These are phyloP conservation scores for Chlamydomonas sp. DNA, from an alignment of 139 green algal species.

Conservation along the genomic window DNA sequence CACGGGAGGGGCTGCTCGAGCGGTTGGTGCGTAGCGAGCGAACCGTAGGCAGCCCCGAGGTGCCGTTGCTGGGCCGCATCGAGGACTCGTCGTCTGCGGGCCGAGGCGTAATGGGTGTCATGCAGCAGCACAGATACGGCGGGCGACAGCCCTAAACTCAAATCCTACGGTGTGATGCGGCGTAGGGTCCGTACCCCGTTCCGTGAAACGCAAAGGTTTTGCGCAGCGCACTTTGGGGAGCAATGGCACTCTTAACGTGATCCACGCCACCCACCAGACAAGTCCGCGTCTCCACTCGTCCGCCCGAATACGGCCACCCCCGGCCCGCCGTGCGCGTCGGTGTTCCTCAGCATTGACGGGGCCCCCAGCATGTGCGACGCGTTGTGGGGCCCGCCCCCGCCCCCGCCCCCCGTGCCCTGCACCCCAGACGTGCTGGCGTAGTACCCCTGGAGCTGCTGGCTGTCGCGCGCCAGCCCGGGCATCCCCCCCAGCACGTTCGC, in stretches of 20 bases:
- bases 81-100: conserved; percentile 8
- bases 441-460: conserved; percentile 8
- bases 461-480: conserved; percentile 5
- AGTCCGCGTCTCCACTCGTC: too few species aligned
- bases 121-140: too few species aligned
- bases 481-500: neutral
- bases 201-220: too few species aligned
- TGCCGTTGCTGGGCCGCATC: neutral
- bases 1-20: conserved; percentile 3
- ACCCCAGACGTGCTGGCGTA: conserved; percentile 9
- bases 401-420: neutral
- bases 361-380: neutral
- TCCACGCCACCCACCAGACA: too few species aligned
- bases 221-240: too few species aligned
- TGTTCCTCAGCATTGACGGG: conserved; percentile 5
- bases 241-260: too few species aligned
- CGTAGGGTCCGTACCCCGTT: too few species aligned
- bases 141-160: too few species aligned
- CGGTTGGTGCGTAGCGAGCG: neutral
- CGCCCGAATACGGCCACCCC: neutral
- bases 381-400: neutral
- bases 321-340: conserved; percentile 1
- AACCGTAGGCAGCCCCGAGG: neutral
- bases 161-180: too few species aligned
- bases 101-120: too few species aligned